These are phyloP conservation scores for Sesbania bispinosa DNA, from an alignment of 306 rosid species.

Conservation along the genomic window DNA sequence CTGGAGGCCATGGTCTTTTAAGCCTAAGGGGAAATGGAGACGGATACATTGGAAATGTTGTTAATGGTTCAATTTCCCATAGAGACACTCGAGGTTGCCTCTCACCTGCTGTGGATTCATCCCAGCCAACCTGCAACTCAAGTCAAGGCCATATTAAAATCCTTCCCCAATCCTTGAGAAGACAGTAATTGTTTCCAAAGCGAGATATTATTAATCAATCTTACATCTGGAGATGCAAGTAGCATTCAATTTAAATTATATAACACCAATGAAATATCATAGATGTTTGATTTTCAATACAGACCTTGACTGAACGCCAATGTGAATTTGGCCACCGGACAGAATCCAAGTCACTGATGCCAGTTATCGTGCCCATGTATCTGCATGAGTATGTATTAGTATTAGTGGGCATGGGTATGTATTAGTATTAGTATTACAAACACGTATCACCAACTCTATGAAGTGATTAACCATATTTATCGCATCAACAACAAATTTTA, in stretches of 20 bases:
- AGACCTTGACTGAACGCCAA: slow-evolving; percentile 99
- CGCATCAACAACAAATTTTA: not conserved
- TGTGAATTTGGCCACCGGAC: slow-evolving; percentile 87
- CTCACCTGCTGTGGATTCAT: slow-evolving; percentile 98
- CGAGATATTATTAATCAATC: not conserved
- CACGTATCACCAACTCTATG: not conserved
- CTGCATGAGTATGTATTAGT: slow-evolving; percentile 39
- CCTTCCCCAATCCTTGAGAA: not conserved
- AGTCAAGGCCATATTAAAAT: slow-evolving; percentile 2
- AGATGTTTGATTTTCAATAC: slow-evolving; percentile 11
- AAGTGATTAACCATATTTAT: not conserved
- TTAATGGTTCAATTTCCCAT: slow-evolving; percentile 97
- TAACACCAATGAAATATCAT: not conserved
- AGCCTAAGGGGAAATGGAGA: slow-evolving; percentile 93
- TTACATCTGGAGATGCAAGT: not conserved
- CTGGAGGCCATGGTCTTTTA: slow-evolving; percentile 95
- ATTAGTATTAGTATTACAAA: not conserved
- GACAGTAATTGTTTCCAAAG: not conserved
- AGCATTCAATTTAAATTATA: slow-evolving; percentile 20
- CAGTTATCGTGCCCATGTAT: slow-evolving; percentile 96
- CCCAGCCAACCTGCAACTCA: slow-evolving; percentile 93
- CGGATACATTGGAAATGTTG: slow-evolving; percentile 97
- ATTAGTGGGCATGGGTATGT: too few species aligned
- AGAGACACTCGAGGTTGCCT: slow-evolving; percentile 95
- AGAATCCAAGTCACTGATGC: slow-evolving; percentile 83